phyloP scores from a whole-genome alignment of 257 asterid genomes.

The Petrea volubilis region DNA sequence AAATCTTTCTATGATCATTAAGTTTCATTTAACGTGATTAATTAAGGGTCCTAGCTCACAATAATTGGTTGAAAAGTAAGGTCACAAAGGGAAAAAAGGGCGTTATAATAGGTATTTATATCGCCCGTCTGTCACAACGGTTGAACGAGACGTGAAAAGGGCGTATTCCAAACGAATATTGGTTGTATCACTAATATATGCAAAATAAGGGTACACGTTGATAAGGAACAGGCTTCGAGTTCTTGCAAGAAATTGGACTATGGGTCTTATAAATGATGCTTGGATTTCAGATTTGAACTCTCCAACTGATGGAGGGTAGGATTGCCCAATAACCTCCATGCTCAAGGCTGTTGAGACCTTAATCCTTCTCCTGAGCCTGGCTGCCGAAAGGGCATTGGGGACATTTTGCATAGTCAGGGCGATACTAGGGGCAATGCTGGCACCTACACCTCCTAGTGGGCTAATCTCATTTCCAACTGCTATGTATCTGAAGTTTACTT shows the following conservation, averaged over 20 bases:
- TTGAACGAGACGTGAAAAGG: constrained; percentile 10
- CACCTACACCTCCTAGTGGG: no score
- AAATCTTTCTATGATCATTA: not conserved
- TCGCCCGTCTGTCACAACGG: constrained; percentile 21
- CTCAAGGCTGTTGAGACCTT: constrained; percentile 34
- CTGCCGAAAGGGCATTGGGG: not conserved
- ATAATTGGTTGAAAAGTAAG: no score
- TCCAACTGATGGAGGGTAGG: constrained; percentile 41
- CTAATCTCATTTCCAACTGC: constrained; percentile 51
- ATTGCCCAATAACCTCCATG: constrained; percentile 19
- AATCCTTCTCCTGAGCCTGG: constrained; percentile 5
- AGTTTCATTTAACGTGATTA: not conserved
- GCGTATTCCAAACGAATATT: constrained; percentile 31
- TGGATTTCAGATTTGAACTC: not conserved
- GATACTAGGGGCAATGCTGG: constrained; percentile 18
- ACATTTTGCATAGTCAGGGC: constrained; percentile 34
- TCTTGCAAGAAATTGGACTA: constrained; percentile 26
- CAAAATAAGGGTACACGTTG: constrained; percentile 43
- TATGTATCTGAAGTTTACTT: constrained; percentile 27
- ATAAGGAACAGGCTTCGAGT: constrained; percentile 30
- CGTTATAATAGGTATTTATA: constrained; percentile 27
- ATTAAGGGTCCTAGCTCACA: no score
- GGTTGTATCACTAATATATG: not conserved
- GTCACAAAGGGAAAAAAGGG: not conserved
- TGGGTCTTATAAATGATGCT: constrained; percentile 9